A percentile compares a stretch with the other conserved stretches of the same genome.
Evolutionary conservation across 371 early-diverging fungal genomes (phyloP).

Genomic region (Zychaea mexicana): DNA sequence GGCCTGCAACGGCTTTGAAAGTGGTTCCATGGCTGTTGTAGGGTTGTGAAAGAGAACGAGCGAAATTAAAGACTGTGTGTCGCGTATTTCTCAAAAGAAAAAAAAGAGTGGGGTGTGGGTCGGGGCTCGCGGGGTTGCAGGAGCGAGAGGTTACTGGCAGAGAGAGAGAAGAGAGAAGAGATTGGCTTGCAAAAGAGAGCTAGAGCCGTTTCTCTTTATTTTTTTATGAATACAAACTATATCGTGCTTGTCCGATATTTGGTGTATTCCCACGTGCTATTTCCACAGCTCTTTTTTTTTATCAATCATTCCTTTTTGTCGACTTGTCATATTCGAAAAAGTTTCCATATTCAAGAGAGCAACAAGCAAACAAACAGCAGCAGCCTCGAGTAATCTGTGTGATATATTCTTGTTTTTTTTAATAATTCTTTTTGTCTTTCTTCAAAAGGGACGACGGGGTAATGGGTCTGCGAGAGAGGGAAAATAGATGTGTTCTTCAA

Average conservation of each 20-base stretch:
- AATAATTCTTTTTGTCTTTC: not conserved
- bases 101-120: no score
- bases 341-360: no score
- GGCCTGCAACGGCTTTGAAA: slow-evolving; percentile 4
- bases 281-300: no score
- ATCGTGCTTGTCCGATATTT: no score
- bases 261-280: not conserved
- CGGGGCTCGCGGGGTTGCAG: no score
- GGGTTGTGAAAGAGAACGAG: not conserved
- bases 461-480: not conserved
- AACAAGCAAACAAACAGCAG: no score
- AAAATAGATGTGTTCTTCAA: not conserved
- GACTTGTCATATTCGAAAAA: not conserved
- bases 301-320: not conserved
- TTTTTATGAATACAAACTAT: not conserved
- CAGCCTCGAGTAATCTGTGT: not conserved
- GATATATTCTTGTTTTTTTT: not conserved
- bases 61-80: no score
- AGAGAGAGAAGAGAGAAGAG: no score
- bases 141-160: no score
- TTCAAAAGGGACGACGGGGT: not conserved
- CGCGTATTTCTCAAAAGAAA: no score
- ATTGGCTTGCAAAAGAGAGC: no score
- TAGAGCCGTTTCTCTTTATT: not conserved
- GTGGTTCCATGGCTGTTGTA: slow-evolving; percentile 1